Evolutionary conservation across 371 early-diverging fungal genomes (phyloP), one percentile per base, ranked within the genome.

Genomic region (Apophysomyces sp.): DNA sequence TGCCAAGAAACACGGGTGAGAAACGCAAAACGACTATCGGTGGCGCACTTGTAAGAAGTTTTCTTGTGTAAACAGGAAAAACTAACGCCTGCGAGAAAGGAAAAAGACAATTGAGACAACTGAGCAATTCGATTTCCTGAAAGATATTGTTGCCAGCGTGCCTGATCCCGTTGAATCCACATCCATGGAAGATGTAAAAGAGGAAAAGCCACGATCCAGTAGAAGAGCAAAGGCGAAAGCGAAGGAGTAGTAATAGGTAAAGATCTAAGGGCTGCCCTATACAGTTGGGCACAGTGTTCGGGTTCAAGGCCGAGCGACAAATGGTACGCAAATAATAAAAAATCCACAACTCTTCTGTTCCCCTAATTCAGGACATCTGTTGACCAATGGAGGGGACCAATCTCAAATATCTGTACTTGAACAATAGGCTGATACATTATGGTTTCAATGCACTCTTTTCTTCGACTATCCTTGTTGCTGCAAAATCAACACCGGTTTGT

Each of bases 21-120:
- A 61, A 86, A 86, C 56, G 87, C 92, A 26, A 94, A 94, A 65
- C 91, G 92, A 60, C 76, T 98, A 72, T 84, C 93, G 15, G 84
- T 89, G 1, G 86, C 90, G 36, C 97, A 96, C 64, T 66, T 98
- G 94, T 93, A 88, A 78, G 85, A 13, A 21, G 18, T 37, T 24
- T 28, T 54, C 9, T 31, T n/a, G n/a, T n/a, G n/a, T 16, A 13
- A 44, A 53, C 36, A 36, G 26, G 51, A 13, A 34, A 18, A 21
- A 36, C 29, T 13, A 13, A 36, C 21, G 29, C 32, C 21, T 2
- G 12, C 24, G 15, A 13, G 29, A 57, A 79, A 93, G 93, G 60
- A 96, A 95, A 80, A 87, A 86, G 41, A 89, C 92, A n/a, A 89
- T 98, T 16, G 75, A 86, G 69, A 87, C 80, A 21, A 44, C 49